These are phyloP conservation scores for Xylaria cubensis DNA, from an alignment of 495 filamentous ascomycete genomes.

Conservation along the genomic window DNA sequence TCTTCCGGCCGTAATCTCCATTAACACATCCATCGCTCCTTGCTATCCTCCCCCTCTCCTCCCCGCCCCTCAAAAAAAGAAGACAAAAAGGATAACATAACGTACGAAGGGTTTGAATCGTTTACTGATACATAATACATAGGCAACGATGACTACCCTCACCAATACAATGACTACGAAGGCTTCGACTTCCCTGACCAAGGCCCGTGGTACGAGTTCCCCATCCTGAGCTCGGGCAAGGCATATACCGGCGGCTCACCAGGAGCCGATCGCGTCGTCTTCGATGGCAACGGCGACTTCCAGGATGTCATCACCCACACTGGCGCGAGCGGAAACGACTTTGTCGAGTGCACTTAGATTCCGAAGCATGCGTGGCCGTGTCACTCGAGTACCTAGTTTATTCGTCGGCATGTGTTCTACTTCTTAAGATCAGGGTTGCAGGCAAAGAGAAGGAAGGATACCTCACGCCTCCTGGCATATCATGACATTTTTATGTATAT, in stretches of 20 bases:
- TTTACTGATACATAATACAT: slow-evolving; percentile 4
- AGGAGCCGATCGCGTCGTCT: slow-evolving; percentile 74
- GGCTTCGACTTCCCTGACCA: slow-evolving; percentile 67
- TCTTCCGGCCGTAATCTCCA: neutral
- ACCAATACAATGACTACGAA: slow-evolving; percentile 77
- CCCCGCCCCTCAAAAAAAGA: no score
- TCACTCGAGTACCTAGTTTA: neutral
- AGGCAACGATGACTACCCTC: slow-evolving; percentile 64
- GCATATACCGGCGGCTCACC: slow-evolving; percentile 70
- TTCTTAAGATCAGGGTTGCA: neutral
- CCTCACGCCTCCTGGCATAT: neutral
- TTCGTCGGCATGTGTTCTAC: neutral
- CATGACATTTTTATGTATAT: slow-evolving; percentile 11
- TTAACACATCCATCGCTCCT: neutral
- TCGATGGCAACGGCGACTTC: slow-evolving; percentile 59
- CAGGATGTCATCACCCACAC: slow-evolving; percentile 72
- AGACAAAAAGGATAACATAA: neutral
- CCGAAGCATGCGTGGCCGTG: neutral
- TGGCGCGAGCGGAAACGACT: slow-evolving; percentile 69
- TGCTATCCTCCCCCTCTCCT: no score
- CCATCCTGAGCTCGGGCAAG: slow-evolving; percentile 60
- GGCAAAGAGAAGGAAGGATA: neutral
- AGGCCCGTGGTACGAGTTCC: slow-evolving; percentile 73
- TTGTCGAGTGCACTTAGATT: slow-evolving; percentile 60
- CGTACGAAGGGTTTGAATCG: neutral